phyloP scores from a whole-genome alignment of 306 rosid genomes.

The Macrotyloma uniflorum region DNA sequence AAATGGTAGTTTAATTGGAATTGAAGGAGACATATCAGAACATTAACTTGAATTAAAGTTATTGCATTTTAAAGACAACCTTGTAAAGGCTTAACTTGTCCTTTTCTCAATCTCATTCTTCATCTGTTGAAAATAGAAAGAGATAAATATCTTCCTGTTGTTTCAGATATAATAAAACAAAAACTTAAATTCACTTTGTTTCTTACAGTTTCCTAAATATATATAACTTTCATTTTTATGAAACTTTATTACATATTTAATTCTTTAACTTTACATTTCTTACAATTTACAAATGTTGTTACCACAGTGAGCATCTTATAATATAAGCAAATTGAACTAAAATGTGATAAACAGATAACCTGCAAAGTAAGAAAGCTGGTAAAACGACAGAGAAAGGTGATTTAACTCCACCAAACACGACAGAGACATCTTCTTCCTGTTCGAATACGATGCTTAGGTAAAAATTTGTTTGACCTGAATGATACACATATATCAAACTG shows the following conservation, averaged over 20 bases:
- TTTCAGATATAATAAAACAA: slow-evolving; percentile 23
- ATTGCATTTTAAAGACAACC: slow-evolving; percentile 8
- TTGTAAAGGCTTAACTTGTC: neutral
- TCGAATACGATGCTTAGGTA: neutral
- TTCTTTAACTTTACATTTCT: no score
- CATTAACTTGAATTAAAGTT: neutral
- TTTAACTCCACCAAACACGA: slow-evolving; percentile 41
- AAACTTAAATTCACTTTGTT: no score
- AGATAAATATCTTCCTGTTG: neutral
- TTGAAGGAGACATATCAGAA: slow-evolving; percentile 18
- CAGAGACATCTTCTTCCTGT: slow-evolving; percentile 29
- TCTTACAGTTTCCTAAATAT: no score
- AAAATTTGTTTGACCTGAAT: neutral
- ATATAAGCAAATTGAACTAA: neutral
- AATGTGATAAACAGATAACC: neutral
- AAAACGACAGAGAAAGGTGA: slow-evolving; percentile 21
- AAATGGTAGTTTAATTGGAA: neutral
- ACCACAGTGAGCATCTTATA: neutral
- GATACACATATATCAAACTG: neutral
- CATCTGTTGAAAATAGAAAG: neutral
- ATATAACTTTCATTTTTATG: no score
- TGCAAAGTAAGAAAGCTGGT: slow-evolving; percentile 22
- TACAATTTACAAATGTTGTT: no score
- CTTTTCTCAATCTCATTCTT: neutral
- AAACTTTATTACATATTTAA: no score